phyloP scores from a whole-genome alignment of 176 grass and related monocot genomes.

The Alloteropsis semialata region DNA sequence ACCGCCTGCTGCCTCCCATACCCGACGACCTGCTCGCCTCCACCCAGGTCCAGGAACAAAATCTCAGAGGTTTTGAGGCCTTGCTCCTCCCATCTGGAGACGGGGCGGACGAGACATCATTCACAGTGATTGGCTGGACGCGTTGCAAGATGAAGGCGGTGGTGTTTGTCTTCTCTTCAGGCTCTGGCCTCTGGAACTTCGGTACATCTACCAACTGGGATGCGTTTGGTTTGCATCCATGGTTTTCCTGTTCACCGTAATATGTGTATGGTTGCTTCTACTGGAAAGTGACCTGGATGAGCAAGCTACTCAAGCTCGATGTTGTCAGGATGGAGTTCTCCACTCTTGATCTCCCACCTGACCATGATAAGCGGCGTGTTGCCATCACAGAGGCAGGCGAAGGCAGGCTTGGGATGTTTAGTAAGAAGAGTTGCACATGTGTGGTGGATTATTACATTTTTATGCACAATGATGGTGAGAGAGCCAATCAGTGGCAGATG shows the following conservation, averaged over 20 bases:
- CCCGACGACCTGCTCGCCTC: neutral
- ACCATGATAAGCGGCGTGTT: neutral
- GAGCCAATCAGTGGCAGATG: too few species aligned
- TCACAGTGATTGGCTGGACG: neutral
- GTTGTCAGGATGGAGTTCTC: neutral
- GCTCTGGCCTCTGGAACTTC: neutral
- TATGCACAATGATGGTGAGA: too few species aligned
- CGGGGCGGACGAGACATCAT: slow-evolving; percentile 1
- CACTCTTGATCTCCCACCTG: too few species aligned
- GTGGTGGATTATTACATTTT: too few species aligned
- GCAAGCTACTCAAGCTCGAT: neutral
- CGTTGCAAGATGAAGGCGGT: neutral
- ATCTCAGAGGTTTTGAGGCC: accelerated
- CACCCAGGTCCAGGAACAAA: neutral
- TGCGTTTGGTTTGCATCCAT: too few species aligned
- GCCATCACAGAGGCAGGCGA: neutral
- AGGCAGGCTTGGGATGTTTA: neutral
- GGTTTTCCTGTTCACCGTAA: neutral
- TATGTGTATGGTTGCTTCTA: neutral
- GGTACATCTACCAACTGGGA: neutral
- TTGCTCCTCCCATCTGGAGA: neutral
- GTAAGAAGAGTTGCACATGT: too few species aligned
- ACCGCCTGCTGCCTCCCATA: neutral
- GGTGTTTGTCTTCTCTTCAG: neutral
- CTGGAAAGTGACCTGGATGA: neutral